Conservation (phyloP, 805 yeast genomes). For the Yamadazyma phyllophila region DNA sequence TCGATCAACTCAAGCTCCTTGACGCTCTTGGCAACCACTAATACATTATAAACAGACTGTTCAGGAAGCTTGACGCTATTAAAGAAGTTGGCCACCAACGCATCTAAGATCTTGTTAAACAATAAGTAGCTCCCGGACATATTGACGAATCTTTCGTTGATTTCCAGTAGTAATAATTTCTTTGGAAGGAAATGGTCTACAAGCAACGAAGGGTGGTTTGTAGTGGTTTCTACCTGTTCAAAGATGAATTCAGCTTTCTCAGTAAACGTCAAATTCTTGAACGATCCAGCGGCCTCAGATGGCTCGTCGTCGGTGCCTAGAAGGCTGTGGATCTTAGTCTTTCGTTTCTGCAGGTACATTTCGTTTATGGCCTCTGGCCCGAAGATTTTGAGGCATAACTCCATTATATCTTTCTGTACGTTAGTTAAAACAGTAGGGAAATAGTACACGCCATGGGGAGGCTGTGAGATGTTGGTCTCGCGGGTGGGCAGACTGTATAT, state of each 20-base stretch:
- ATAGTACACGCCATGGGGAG: slow-evolving; percentile 26
- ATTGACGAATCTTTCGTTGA: slow-evolving; percentile 51
- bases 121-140: slow-evolving; percentile 60
- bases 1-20: slow-evolving; percentile 79
- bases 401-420: slow-evolving; percentile 35
- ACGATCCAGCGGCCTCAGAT: too few species aligned
- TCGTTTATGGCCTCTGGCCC: slow-evolving; percentile 24
- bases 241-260: slow-evolving; percentile 43
- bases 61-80: slow-evolving; percentile 18
- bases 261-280: slow-evolving; percentile 5
- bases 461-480: slow-evolving; percentile 11
- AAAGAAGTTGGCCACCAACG: slow-evolving; percentile 17
- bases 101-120: slow-evolving; percentile 49
- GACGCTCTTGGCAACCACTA: slow-evolving; percentile 57
- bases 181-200: slow-evolving; percentile 79
- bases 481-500: background rate
- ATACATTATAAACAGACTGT: slow-evolving; percentile 17
- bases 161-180: slow-evolving; percentile 62
- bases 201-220: slow-evolving; percentile 66
- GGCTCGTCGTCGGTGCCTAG: slow-evolving; percentile 20
- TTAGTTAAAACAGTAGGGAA: slow-evolving; percentile 35
- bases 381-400: slow-evolving; percentile 31
- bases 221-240: slow-evolving; percentile 47
- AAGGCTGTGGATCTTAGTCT: slow-evolving; percentile 38
- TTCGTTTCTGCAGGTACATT: slow-evolving; percentile 19